Conservation (phyloP, 345 rosid species). For the Camelina neglecta region DNA sequence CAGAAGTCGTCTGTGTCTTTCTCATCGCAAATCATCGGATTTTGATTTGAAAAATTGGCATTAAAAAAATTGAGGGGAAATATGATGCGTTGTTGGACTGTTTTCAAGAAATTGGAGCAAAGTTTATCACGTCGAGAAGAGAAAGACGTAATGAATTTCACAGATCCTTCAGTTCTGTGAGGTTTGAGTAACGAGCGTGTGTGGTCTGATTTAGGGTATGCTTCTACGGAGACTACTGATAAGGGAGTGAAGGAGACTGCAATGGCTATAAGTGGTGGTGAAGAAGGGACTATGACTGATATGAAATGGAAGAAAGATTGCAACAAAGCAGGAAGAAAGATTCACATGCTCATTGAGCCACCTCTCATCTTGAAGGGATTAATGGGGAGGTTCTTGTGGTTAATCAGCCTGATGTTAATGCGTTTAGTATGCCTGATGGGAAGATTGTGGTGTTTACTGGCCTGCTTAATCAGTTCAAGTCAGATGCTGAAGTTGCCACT, state of each 20-base stretch:
- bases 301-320: conserved; percentile 77
- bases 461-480: conserved; percentile 69
- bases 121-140: too few relatives aligned
- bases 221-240: conserved; percentile 50
- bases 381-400: conserved; percentile 94
- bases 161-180: conserved; percentile 13
- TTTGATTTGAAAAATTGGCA: too few relatives aligned
- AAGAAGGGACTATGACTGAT: conserved; percentile 27
- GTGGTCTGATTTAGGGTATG: conserved; percentile 79
- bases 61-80: too few relatives aligned
- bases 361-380: conserved; percentile 77
- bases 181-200: conserved; percentile 73
- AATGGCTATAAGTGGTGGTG: conserved; percentile 47
- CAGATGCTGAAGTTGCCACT: conserved; percentile 90
- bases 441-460: conserved; percentile 92
- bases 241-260: conserved; percentile 49
- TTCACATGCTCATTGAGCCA: conserved; percentile 39
- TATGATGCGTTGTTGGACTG: too few relatives aligned
- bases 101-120: too few relatives aligned
- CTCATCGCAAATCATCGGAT: too few relatives aligned
- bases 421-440: conserved; percentile 90
- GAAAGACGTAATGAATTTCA: too few relatives aligned
- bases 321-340: conserved; percentile 71
- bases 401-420: conserved; percentile 75
- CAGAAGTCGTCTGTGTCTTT: too few relatives aligned